Percentiles rank a stretch among this genome's conserved stretches.
Evolutionary conservation across 768 basidiomycete species (phyloP).

Genomic region (Bullera alba): DNA sequence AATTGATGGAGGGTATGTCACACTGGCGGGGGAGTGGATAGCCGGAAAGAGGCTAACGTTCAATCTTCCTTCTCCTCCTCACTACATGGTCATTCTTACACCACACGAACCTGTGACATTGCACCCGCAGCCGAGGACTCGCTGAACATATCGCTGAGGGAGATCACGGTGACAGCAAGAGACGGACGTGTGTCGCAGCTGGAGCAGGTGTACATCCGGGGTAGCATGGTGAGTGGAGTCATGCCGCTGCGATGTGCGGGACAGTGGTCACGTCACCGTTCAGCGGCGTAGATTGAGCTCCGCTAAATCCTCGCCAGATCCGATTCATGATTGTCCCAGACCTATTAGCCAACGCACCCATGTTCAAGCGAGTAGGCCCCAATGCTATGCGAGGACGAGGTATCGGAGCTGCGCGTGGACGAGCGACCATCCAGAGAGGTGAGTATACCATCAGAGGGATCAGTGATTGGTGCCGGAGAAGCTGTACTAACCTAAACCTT

Average conservation of each 20-base stretch:
- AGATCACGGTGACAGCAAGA: slow-evolving; percentile 94
- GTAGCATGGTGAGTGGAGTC: slow-evolving; percentile 68
- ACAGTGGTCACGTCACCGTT: no score
- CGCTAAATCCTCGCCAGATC: slow-evolving; percentile 46
- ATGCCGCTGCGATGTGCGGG: background rate
- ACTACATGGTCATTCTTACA: background rate
- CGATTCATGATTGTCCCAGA: slow-evolving; percentile 98
- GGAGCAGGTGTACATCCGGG: slow-evolving; percentile 97
- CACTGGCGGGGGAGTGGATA: background rate
- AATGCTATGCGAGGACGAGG: slow-evolving; percentile 98
- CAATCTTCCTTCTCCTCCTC: background rate
- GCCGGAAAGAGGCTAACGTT: background rate
- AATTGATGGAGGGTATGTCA: slow-evolving; percentile 82
- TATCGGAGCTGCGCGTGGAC: slow-evolving; percentile 97
- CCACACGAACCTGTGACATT: background rate
- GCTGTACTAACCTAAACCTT: background rate
- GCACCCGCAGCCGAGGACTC: slow-evolving; percentile 81
- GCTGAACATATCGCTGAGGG: slow-evolving; percentile 88
- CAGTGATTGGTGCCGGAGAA: no score
- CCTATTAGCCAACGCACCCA: slow-evolving; percentile 98
- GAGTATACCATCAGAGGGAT: slow-evolving; percentile 43
- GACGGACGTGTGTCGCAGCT: slow-evolving; percentile 98
- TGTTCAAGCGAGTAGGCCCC: slow-evolving; percentile 98
- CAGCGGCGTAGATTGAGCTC: no score
- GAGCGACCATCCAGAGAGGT: slow-evolving; percentile 98